phyloP scores from a whole-genome alignment of 345 rosid genomes.

The Excoecaria agallocha region DNA sequence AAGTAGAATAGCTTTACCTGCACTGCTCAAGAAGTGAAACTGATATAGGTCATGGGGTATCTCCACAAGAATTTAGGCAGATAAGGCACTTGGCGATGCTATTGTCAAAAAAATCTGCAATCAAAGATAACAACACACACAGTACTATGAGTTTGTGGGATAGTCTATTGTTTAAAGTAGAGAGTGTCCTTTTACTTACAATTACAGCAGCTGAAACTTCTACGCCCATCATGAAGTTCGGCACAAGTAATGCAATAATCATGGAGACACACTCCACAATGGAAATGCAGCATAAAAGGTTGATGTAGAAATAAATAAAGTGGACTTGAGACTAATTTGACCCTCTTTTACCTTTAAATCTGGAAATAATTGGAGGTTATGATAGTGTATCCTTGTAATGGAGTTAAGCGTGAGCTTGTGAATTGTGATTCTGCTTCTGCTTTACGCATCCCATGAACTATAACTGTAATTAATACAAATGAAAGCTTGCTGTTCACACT shows the following conservation, averaged over 20 bases:
- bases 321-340: too few species aligned
- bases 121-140: not conserved
- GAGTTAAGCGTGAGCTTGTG: too few species aligned
- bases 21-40: constrained; percentile 40
- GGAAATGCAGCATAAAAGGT: constrained; percentile 31
- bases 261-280: constrained; percentile 25
- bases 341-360: too few species aligned
- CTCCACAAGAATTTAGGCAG: constrained; percentile 47
- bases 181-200: constrained; percentile 21
- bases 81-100: constrained; percentile 23
- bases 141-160: not conserved
- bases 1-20: constrained; percentile 27
- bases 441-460: not conserved
- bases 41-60: constrained; percentile 41
- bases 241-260: constrained; percentile 25
- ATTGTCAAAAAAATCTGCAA: constrained; percentile 34
- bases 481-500: too few species aligned
- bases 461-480: too few species aligned
- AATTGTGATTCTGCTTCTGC: not conserved
- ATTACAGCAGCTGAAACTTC: constrained; percentile 26
- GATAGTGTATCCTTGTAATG: too few species aligned
- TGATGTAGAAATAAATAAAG: constrained; percentile 34
- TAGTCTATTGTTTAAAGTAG: not conserved
- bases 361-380: too few species aligned
- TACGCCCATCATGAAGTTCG: constrained; percentile 36